Conservation (phyloP, 352 stramenopile genomes). For the Globisporangium megalacanthum region DNA sequence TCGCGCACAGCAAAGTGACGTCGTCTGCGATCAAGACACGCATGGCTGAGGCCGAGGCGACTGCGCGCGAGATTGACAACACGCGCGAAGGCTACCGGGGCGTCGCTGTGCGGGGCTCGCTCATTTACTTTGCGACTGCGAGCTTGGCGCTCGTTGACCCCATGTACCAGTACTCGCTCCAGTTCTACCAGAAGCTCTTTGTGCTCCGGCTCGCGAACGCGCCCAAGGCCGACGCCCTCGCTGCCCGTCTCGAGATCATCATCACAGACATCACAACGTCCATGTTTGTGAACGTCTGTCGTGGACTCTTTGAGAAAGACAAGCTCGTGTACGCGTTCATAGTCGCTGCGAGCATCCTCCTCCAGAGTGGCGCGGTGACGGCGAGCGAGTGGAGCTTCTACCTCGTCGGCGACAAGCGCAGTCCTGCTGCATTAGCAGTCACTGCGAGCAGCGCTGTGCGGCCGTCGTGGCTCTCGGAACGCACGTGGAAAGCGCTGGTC, state of each 20-base stretch:
- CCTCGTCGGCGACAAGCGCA: constrained; percentile 82
- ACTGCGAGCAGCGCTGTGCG: constrained; percentile 25
- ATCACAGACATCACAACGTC: constrained; percentile 89
- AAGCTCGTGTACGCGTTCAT: constrained; percentile 95
- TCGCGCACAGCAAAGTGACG: constrained; percentile 89
- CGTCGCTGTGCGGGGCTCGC: constrained; percentile 85
- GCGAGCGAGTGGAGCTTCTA: constrained; percentile 86
- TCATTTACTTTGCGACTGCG: constrained; percentile 94
- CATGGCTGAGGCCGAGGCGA: constrained; percentile 88
- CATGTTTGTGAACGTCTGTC: constrained; percentile 94
- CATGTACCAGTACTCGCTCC: constrained; percentile 95
- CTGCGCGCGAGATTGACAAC: constrained; percentile 86
- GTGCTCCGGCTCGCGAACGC: constrained; percentile 84
- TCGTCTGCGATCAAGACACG: constrained; percentile 87
- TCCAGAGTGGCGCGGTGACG: constrained; percentile 69
- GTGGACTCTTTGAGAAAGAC: constrained; percentile 93
- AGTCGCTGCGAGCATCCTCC: constrained; percentile 85
- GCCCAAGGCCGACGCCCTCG: constrained; percentile 73
- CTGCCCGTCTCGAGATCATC: constrained; percentile 84
- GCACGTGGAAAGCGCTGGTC: constrained; percentile 67
- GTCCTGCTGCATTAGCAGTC: constrained; percentile 25
- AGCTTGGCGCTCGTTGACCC: constrained; percentile 89
- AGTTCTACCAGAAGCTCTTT: constrained; percentile 93
- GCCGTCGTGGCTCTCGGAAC: constrained; percentile 72
- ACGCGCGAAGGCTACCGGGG: constrained; percentile 89